phyloP scores from a whole-genome alignment of 352 stramenopile genomes.

The Phytopythium cucurbitacearum region DNA sequence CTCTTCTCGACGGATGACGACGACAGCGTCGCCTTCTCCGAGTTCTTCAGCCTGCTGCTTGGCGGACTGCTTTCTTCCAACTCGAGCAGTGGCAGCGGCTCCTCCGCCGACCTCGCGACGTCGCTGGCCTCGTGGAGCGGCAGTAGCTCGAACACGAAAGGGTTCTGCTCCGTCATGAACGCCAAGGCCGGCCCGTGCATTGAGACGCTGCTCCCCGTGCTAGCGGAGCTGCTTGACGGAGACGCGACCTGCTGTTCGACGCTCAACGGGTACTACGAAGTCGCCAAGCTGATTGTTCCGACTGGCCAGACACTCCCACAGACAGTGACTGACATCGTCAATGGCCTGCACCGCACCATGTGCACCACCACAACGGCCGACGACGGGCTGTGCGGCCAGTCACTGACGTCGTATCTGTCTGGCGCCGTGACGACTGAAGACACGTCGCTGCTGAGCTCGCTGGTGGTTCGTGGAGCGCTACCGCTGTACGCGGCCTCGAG shows the following conservation, averaged over 20 bases:
- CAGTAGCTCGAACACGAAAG: slow-evolving; percentile 25
- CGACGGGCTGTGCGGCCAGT: slow-evolving; percentile 40
- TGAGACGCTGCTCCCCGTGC: slow-evolving; percentile 31
- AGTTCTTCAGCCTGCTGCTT: slow-evolving; percentile 33
- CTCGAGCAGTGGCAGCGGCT: slow-evolving; percentile 10
- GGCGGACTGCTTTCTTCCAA: slow-evolving; percentile 20
- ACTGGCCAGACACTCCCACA: slow-evolving; percentile 37
- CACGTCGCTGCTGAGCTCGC: slow-evolving; percentile 32
- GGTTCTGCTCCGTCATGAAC: slow-evolving; percentile 64
- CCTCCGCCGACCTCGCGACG: slow-evolving; percentile 15
- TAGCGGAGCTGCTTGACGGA: slow-evolving; percentile 38
- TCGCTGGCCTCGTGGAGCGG: slow-evolving; percentile 37
- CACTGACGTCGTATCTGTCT: slow-evolving; percentile 35
- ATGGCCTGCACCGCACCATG: slow-evolving; percentile 52
- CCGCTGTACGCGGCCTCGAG: slow-evolving; percentile 47
- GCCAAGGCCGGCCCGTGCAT: slow-evolving; percentile 35
- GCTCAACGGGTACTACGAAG: slow-evolving; percentile 41
- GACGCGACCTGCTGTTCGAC: slow-evolving; percentile 43
- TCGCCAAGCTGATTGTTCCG: slow-evolving; percentile 41
- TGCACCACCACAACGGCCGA: slow-evolving; percentile 36
- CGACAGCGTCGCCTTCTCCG: slow-evolving; percentile 33
- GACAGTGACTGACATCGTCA: slow-evolving; percentile 39
- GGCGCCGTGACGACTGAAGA: slow-evolving; percentile 20
- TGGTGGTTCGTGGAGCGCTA: slow-evolving; percentile 39
- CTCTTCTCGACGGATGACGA: slow-evolving; percentile 24